Evolutionary conservation across 176 grass and related monocot genomes (phyloP).

Genomic region (Carex parvula): DNA sequence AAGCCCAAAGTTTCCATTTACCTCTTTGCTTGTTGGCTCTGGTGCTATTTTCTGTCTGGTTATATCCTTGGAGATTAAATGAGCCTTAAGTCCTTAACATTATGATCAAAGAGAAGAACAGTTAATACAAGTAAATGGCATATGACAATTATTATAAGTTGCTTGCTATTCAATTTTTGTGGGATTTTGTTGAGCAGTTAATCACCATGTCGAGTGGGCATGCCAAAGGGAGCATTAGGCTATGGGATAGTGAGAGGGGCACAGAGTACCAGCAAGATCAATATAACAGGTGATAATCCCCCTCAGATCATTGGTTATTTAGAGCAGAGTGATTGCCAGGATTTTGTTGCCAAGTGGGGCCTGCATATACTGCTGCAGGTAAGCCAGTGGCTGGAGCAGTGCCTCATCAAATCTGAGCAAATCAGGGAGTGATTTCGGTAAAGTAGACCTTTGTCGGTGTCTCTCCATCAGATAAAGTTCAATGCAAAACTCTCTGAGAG

Average conservation of each 20-base stretch:
- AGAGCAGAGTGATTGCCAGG: slow-evolving; percentile 35
- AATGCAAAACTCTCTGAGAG: slow-evolving; percentile 93
- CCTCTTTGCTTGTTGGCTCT: not conserved
- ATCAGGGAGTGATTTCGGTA: slow-evolving; percentile 65
- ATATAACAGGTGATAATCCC: not conserved
- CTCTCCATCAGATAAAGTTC: slow-evolving; percentile 98
- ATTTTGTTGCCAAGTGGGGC: slow-evolving; percentile 72
- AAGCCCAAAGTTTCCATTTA: not conserved
- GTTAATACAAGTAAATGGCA: not conserved
- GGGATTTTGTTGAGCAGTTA: not conserved
- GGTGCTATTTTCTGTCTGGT: not conserved
- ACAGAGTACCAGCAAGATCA: slow-evolving; percentile 6
- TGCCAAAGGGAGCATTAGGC: slow-evolving; percentile 71
- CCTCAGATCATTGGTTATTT: not conserved
- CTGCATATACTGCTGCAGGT: slow-evolving; percentile 71
- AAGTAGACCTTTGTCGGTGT: slow-evolving; percentile 62
- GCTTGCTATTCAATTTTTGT: not conserved
- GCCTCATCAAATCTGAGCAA: slow-evolving; percentile 76
- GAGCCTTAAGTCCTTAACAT: not conserved
- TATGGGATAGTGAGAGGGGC: slow-evolving; percentile 73
- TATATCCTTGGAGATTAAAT: not conserved
- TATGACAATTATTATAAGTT: not conserved
- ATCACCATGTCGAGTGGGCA: slow-evolving; percentile 51
- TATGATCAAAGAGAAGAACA: not conserved
- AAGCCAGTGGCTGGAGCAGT: slow-evolving; percentile 67